phyloP scores from a whole-genome alignment of 495 filamentous ascomycete genomes.

The Usnea hakonensis region DNA sequence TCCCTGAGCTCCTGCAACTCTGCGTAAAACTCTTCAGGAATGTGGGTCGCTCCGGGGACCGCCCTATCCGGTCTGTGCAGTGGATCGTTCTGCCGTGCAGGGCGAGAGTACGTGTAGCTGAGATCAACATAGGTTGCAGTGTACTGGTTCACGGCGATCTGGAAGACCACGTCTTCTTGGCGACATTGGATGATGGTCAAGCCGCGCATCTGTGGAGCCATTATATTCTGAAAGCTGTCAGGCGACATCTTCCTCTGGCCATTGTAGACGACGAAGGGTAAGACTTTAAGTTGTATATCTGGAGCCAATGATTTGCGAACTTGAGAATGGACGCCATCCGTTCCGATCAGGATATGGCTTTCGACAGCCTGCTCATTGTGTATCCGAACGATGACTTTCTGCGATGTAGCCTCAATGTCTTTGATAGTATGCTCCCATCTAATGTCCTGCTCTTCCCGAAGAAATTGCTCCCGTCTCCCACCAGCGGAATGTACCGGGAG shows the following conservation, averaged over 20 bases:
- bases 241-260: slow-evolving; percentile 29
- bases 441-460: slow-evolving; percentile 32
- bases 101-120: slow-evolving; percentile 35
- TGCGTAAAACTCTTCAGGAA: slow-evolving; percentile 30
- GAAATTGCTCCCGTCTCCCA: slow-evolving; percentile 26
- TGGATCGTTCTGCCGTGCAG: slow-evolving; percentile 25
- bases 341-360: slow-evolving; percentile 27
- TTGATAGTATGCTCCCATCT: slow-evolving; percentile 27
- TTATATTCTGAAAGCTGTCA: slow-evolving; percentile 17
- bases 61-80: slow-evolving; percentile 32
- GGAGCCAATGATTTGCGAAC: slow-evolving; percentile 27
- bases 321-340: slow-evolving; percentile 34
- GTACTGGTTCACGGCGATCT: slow-evolving; percentile 28
- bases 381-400: slow-evolving; percentile 13
- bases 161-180: slow-evolving; percentile 22
- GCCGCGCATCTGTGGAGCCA: slow-evolving; percentile 19
- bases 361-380: slow-evolving; percentile 19
- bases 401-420: slow-evolving; percentile 6
- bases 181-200: slow-evolving; percentile 15
- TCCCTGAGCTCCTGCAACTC: slow-evolving; percentile 26
- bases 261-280: slow-evolving; percentile 36
- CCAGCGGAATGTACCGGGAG: slow-evolving; percentile 27
- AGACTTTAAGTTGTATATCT: slow-evolving; percentile 23
- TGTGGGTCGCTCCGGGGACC: slow-evolving; percentile 24
- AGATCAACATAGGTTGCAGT: slow-evolving; percentile 19